Evolutionary conservation across 169 alveolate species (phyloP), one percentile per base, ranked within the genome.

Genomic region (Eimeria falciformis): DNA sequence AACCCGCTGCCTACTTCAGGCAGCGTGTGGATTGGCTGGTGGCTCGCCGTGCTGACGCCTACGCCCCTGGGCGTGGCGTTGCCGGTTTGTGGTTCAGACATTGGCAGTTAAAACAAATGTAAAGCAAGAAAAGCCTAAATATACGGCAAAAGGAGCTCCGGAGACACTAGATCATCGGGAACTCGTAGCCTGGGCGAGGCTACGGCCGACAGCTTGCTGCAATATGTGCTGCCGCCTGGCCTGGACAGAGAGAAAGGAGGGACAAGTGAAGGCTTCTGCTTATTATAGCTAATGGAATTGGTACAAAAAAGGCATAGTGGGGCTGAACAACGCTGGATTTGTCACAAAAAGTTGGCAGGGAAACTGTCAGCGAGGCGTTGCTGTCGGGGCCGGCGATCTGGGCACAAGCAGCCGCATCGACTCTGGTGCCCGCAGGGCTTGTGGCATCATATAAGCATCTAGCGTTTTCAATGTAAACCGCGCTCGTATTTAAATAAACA

Each of bases 171-270:
- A 81, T 81, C 56, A 53, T 55, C 89, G 89, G 87, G 89, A 75
- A 71, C 55, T 75, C 73, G 89, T 81, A 81, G 73, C 89, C 89
- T 40, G 89, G 58, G 89, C 55, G 75, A 81, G 89, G 89, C 89
- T 81, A 81, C 89, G 89, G 89, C 89, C 89, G 89, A 81, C 89
- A 75, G 89, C 89, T 81, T 75, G 89, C 89, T 81, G 77, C 43
- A 71, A 56, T 27, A 27, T 33, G 33, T 75, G 89, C 75, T 81
- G 89, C 89, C 77, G 89, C 89, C 89, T 43, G 46, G 17, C 21
- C 77, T 81, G 17, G 77, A 75, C 89, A 81, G 89, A 71, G 75
- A 56, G 47, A 37, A 81, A 81, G 29, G 33, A 25, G 29, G 55
- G 56, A 55, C 89, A 81, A 40, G 21, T 55, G 75, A 27, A 55